These are phyloP conservation scores for Punctularia strigosozonata DNA, from an alignment of 768 basidiomycete species.

Conservation along the genomic window DNA sequence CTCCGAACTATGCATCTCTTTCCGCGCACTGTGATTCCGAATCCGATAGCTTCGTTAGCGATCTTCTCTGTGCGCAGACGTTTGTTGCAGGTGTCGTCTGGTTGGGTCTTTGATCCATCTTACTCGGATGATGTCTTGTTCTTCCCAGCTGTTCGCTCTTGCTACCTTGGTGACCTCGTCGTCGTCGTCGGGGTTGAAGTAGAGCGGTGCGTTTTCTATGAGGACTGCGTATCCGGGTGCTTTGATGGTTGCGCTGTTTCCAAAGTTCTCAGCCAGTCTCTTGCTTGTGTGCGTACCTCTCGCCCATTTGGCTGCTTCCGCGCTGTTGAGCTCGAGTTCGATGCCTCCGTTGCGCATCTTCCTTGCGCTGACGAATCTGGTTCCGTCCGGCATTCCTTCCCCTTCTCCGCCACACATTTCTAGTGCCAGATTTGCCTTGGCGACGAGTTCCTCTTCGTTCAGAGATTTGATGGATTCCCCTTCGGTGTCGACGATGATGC, in stretches of 20 bases:
- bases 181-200: constrained; percentile 1
- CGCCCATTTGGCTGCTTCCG: neutral
- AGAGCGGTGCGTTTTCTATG: constrained; percentile 2
- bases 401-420: too few relatives aligned
- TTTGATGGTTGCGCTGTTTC: neutral
- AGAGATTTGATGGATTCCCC: too few relatives aligned
- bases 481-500: too few relatives aligned
- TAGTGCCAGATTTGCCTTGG: too few relatives aligned
- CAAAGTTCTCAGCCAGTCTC: neutral
- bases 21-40: constrained; percentile 11
- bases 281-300: neutral
- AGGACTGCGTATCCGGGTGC: neutral
- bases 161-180: neutral
- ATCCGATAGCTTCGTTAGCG: constrained; percentile 14
- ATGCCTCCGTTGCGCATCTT: neutral
- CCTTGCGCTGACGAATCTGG: neutral
- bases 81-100: constrained; percentile 8
- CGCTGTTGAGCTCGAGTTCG: neutral
- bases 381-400: too few relatives aligned
- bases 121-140: constrained; percentile 5
- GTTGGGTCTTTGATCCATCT: constrained; percentile 17
- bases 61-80: constrained; percentile 10
- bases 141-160: neutral
- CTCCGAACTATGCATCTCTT: constrained; percentile 8
- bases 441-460: too few relatives aligned